These are phyloP conservation scores for Quercus phellos DNA, from an alignment of 331 rosid species.

Conservation along the genomic window DNA sequence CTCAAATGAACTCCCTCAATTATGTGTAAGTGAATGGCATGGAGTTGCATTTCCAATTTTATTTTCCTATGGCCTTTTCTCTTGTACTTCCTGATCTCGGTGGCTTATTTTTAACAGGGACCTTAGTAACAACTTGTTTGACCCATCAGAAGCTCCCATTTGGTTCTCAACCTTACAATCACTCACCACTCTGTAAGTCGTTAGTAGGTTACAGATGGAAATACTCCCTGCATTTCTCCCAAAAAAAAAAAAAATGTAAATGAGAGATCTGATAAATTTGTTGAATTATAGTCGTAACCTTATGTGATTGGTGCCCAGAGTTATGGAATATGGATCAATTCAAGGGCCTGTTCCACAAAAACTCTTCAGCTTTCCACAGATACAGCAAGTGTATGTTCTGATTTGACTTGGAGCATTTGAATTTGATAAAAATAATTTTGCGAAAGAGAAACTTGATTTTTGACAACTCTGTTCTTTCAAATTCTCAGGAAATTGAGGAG, in stretches of 20 bases:
- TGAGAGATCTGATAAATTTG: background rate
- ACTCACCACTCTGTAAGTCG: constrained; percentile 77
- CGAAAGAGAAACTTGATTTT: background rate
- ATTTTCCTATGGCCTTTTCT: constrained; percentile 7
- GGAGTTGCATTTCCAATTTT: constrained; percentile 4
- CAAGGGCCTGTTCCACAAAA: constrained; percentile 61
- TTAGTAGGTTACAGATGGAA: background rate
- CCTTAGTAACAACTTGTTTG: constrained; percentile 78
- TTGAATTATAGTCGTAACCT: background rate
- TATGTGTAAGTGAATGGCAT: constrained; percentile 58
- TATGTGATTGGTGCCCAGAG: constrained; percentile 27
- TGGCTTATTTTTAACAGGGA: constrained; percentile 43
- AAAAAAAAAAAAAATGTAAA: background rate
- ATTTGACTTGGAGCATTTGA: background rate
- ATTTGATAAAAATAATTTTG: background rate
- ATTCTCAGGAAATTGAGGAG: constrained; percentile 56
- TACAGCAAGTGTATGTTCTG: constrained; percentile 74
- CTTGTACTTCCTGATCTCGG: constrained; percentile 18
- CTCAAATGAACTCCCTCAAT: constrained; percentile 58
- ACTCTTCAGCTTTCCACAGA: constrained; percentile 61
- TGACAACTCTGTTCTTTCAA: background rate
- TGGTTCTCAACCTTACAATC: constrained; percentile 63
- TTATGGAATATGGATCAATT: constrained; percentile 67
- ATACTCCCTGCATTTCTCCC: background rate
- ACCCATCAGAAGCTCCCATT: constrained; percentile 52